Evolutionary conservation across 768 basidiomycete genomes (phyloP), one percentile per base, ranked within the genome.

Genomic region (Phanerochaete carnosa): DNA sequence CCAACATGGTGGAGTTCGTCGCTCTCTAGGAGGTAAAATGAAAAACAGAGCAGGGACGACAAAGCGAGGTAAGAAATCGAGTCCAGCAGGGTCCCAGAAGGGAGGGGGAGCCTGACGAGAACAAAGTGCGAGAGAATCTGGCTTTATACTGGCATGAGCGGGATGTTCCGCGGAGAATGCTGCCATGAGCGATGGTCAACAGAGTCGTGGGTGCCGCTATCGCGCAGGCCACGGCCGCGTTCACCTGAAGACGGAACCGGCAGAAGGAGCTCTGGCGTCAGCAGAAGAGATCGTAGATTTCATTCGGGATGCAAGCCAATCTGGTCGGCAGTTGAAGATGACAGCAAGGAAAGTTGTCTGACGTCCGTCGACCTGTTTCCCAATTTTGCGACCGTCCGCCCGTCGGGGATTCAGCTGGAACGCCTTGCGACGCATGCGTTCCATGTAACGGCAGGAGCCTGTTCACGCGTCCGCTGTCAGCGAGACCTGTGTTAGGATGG

Each of bases 1-100:
- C 23, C 57, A 59, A 58, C 62, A 62, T 62, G 37, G 35, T 62
- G 37, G 37, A 15, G 54, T 55, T 55, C 54, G 52, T 19, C 19
- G 23, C 55, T 30, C 39, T 23, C 7, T 29, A 26, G 43, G 47
- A 30, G 45, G 35, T 13, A 55, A 25, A 25, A 26, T 39, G 45
- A 51, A 23, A 26, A 25, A 19, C 6, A 49, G 13, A 25, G 19
- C 11, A 49, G 23, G 12, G 25, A 22, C 16, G n/a, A 62, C 30
- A 59, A 55, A 58, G 32, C 30, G 32, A 37, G 50, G 32, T n/a
- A 39, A 53, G 53, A 57, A 55, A 47, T 13, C 25, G 32, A 62
- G 57, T 52, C 57, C 60, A 37, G 45, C 11, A 61, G 53, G 47
- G 55, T 49, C 46, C 58, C 53, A 28, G 51, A 46, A 33, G 47